Percentiles rank a stretch among this genome's conserved stretches.
Conservation (phyloP, 495 filamentous ascomycete genomes). For the Penicillium fimorum region DNA sequence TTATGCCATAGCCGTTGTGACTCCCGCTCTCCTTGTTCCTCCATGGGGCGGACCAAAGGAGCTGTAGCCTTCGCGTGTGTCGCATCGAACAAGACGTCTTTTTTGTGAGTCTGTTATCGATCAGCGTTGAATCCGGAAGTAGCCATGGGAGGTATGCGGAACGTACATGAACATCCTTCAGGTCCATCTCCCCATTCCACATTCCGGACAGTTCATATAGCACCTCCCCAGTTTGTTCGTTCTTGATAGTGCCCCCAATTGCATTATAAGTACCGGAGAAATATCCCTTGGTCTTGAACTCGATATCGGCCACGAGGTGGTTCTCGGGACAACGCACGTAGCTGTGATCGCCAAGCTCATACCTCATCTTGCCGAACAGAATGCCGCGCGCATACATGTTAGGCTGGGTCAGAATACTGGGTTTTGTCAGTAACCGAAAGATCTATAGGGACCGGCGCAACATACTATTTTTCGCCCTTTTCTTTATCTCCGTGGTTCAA, state of each 20-base stretch:
- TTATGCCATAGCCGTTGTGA: slow-evolving; percentile 83
- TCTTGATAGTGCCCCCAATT: slow-evolving; percentile 89
- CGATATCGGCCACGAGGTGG: slow-evolving; percentile 83
- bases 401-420: slow-evolving; percentile 85
- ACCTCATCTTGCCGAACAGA: slow-evolving; percentile 99
- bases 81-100: slow-evolving; percentile 87
- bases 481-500: slow-evolving; percentile 68
- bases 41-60: slow-evolving; percentile 71
- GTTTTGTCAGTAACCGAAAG: slow-evolving; percentile 16
- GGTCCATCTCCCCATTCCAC: slow-evolving; percentile 92
- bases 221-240: slow-evolving; percentile 78
- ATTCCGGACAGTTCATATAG: slow-evolving; percentile 88
- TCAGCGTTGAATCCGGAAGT: slow-evolving; percentile 6
- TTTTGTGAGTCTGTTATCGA: slow-evolving; percentile 70
- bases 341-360: slow-evolving; percentile 96
- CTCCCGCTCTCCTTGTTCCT: slow-evolving; percentile 88
- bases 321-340: slow-evolving; percentile 89
- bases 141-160: background rate
- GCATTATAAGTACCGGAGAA: slow-evolving; percentile 95
- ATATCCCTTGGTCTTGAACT: slow-evolving; percentile 99
- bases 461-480: slow-evolving; percentile 83
- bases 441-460: slow-evolving; percentile 14
- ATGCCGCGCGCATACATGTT: slow-evolving; percentile 99
- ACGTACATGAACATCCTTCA: slow-evolving; percentile 76
- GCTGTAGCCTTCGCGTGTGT: slow-evolving; percentile 69